Conservation (phyloP, 2,329 filamentous ascomycete species). For the Tolypocladium inflatum region DNA sequence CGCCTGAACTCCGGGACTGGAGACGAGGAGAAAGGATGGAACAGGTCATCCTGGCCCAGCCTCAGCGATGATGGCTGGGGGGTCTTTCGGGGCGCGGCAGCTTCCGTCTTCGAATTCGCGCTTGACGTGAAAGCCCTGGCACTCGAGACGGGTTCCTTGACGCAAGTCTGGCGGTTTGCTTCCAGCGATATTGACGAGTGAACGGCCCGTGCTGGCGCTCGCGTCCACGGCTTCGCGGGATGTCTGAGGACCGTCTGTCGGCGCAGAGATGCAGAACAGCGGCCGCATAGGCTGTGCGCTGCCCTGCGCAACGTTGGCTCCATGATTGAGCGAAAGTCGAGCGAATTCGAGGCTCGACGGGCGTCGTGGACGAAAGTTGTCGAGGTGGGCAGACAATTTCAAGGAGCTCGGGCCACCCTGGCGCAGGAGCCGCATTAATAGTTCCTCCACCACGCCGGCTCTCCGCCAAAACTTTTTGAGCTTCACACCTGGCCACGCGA, state of each 20-base stretch:
- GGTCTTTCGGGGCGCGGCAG: slow-evolving; percentile 12
- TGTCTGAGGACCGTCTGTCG: slow-evolving; percentile 16
- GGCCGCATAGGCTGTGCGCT: slow-evolving; percentile 28
- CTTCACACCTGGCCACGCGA: slow-evolving; percentile 11
- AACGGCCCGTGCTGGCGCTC: slow-evolving; percentile 17
- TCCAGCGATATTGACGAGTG: slow-evolving; percentile 14
- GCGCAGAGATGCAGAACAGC: slow-evolving; percentile 26
- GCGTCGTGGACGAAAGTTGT: not conserved
- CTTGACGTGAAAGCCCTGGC: slow-evolving; percentile 22
- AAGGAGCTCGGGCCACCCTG: slow-evolving; percentile 19
- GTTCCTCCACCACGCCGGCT: slow-evolving; percentile 20
- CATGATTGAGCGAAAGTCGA: slow-evolving; percentile 15
- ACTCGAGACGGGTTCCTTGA: slow-evolving; percentile 6
- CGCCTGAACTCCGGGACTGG: slow-evolving; percentile 81
- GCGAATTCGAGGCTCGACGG: not conserved
- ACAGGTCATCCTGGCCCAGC: slow-evolving; percentile 71
- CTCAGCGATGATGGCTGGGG: slow-evolving; percentile 15
- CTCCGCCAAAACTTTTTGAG: slow-evolving; percentile 21
- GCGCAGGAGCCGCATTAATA: slow-evolving; percentile 23
- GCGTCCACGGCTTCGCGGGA: slow-evolving; percentile 14
- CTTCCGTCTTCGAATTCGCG: slow-evolving; percentile 14
- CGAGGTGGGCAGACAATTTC: not conserved
- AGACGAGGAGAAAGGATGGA: slow-evolving; percentile 84
- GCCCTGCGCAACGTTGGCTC: slow-evolving; percentile 30
- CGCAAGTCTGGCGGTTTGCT: slow-evolving; percentile 7